phyloP scores from a whole-genome alignment of 352 stramenopile species.

The Phytophthora tubulina region DNA sequence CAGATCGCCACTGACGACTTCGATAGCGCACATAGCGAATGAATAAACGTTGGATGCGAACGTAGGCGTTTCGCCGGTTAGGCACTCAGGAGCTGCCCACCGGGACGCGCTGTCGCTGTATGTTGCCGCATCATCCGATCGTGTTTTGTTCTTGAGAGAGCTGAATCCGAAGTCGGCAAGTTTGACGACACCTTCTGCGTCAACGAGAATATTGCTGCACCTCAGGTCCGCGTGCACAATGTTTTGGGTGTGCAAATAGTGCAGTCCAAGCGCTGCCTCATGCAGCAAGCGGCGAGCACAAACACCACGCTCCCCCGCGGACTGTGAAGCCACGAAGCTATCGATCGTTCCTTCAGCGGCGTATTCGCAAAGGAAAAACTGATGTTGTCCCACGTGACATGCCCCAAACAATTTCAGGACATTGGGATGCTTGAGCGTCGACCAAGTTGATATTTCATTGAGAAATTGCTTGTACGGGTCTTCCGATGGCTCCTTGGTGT shows the following conservation, averaged over 20 bases:
- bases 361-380: slow-evolving; percentile 38
- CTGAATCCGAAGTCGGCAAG: slow-evolving; percentile 43
- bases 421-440: slow-evolving; percentile 37
- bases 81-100: slow-evolving; percentile 46
- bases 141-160: slow-evolving; percentile 17
- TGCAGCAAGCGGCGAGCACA: slow-evolving; percentile 32
- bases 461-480: slow-evolving; percentile 28
- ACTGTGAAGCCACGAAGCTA: slow-evolving; percentile 23
- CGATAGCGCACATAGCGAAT: slow-evolving; percentile 50
- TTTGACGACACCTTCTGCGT: slow-evolving; percentile 29
- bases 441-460: slow-evolving; percentile 38
- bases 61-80: slow-evolving; percentile 20
- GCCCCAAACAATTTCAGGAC: slow-evolving; percentile 43
- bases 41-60: slow-evolving; percentile 54
- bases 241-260: slow-evolving; percentile 41
- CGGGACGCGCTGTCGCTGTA: slow-evolving; percentile 2
- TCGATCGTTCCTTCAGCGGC: slow-evolving; percentile 36
- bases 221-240: slow-evolving; percentile 41
- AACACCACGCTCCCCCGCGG: slow-evolving; percentile 8
- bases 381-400: slow-evolving; percentile 33
- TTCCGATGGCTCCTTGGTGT: slow-evolving; percentile 5
- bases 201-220: slow-evolving; percentile 46
- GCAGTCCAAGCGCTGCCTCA: slow-evolving; percentile 37
- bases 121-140: background rate
- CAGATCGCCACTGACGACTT: slow-evolving; percentile 37